Percentiles rank a stretch among this genome's conserved stretches.
These are phyloP conservation scores for Boletus subparvulus DNA, from an alignment of 768 basidiomycete genomes.

Conservation along the genomic window DNA sequence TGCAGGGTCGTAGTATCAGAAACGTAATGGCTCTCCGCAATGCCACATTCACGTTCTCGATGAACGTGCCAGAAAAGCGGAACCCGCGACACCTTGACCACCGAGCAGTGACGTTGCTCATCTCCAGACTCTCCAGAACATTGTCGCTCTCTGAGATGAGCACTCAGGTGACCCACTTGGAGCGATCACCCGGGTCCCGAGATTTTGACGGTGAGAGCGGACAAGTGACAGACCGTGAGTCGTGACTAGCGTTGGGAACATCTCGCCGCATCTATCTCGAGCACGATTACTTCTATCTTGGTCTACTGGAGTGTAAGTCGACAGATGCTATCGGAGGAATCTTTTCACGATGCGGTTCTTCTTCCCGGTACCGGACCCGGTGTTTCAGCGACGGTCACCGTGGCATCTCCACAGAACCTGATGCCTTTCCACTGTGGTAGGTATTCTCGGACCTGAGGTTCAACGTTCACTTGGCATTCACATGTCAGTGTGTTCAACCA, in stretches of 20 bases:
- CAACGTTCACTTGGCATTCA: not conserved
- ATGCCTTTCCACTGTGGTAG: not conserved
- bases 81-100: not conserved
- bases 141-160: not conserved
- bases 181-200: slow-evolving; percentile 7
- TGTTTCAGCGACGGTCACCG: slow-evolving; percentile 7
- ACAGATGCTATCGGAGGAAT: slow-evolving; percentile 1
- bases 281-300: slow-evolving; percentile 12
- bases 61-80: not conserved
- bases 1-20: slow-evolving; percentile 13
- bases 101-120: not conserved
- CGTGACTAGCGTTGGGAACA: slow-evolving; percentile 4
- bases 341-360: slow-evolving; percentile 17
- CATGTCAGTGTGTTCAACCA: not conserved
- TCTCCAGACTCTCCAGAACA: not conserved
- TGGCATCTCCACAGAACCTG: slow-evolving; percentile 1
- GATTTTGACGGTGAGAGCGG: slow-evolving; percentile 13
- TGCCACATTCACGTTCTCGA: slow-evolving; percentile 8
- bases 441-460: not conserved
- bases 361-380: slow-evolving; percentile 18
- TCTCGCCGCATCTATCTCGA: slow-evolving; percentile 14
- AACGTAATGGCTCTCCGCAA: slow-evolving; percentile 13
- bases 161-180: slow-evolving; percentile 1
- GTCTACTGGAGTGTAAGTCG: slow-evolving; percentile 6
- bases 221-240: slow-evolving; percentile 1